A percentile compares a stretch with the other conserved stretches of the same genome.
These are phyloP conservation scores for Climacium dendroides DNA, from an alignment of 225 moss, liverwort and hornwort species.

Conservation along the genomic window DNA sequence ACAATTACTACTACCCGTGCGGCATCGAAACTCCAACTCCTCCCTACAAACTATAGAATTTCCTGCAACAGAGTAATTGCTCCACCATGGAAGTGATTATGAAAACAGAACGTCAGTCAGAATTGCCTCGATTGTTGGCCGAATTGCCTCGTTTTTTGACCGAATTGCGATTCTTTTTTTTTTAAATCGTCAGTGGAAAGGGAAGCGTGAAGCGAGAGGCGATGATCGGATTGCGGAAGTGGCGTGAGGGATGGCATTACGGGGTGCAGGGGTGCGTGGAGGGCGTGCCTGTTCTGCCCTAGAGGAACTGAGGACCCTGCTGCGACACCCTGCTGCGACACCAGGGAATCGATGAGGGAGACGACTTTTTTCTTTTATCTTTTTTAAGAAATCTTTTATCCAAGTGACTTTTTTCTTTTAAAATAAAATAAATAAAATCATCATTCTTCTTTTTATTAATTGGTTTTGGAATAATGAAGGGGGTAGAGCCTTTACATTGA, in stretches of 20 bases:
- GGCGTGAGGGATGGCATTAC: not conserved
- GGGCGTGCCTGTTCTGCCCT: conserved; percentile 6
- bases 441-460: not conserved
- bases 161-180: not conserved
- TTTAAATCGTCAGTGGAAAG: too few relatives aligned
- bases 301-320: not conserved
- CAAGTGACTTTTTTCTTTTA: not conserved
- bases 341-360: not conserved
- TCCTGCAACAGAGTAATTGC: not conserved
- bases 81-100: not conserved
- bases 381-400: not conserved
- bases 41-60: too few relatives aligned
- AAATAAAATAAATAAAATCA: not conserved
- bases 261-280: not conserved
- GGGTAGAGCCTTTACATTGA: not conserved
- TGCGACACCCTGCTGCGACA: not conserved
- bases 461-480: not conserved
- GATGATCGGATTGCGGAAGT: not conserved
- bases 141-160: not conserved
- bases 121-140: not conserved
- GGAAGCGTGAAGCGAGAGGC: not conserved
- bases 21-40: not conserved
- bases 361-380: not conserved
- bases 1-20: not conserved
- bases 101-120: not conserved